Percentiles rank a stretch among this genome's conserved stretches.
Evolutionary conservation across 345 rosid genomes (phyloP).

Genomic region (Lepidium sativum): DNA sequence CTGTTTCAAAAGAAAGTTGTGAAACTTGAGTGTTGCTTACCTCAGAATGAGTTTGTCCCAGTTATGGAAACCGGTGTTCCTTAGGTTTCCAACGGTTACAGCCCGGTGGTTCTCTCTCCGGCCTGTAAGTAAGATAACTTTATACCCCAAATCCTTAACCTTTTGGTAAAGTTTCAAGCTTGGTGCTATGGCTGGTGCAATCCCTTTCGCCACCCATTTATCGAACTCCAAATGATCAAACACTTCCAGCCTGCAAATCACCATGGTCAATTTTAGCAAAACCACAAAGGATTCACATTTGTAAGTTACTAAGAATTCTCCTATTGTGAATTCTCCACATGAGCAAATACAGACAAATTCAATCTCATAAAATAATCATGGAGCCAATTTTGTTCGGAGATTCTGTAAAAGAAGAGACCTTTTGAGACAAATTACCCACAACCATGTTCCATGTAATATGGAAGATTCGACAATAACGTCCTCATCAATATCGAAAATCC

Average conservation of each 20-base stretch:
- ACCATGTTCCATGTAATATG: slow-evolving; percentile 61
- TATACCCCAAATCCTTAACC: slow-evolving; percentile 54
- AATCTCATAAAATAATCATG: not conserved
- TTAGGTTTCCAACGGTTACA: slow-evolving; percentile 53
- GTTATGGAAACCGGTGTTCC: slow-evolving; percentile 48
- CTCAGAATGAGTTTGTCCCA: slow-evolving; percentile 93
- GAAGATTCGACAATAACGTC: slow-evolving; percentile 85
- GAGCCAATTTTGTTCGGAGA: too few relatives aligned
- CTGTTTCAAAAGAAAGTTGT: too few relatives aligned
- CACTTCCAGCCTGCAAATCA: slow-evolving; percentile 50
- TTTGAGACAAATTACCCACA: slow-evolving; percentile 46
- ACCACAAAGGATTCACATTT: not conserved
- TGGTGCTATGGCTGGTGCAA: slow-evolving; percentile 60
- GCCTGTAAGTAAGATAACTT: slow-evolving; percentile 71
- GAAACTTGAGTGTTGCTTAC: slow-evolving; percentile 27
- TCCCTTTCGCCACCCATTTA: slow-evolving; percentile 71
- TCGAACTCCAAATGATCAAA: slow-evolving; percentile 56
- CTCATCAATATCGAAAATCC: slow-evolving; percentile 91
- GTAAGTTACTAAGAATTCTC: too few relatives aligned
- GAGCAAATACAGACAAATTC: not conserved
- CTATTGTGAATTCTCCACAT: not conserved
- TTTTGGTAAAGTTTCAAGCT: slow-evolving; percentile 66
- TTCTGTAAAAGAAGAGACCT: not conserved
- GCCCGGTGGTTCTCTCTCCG: slow-evolving; percentile 53
- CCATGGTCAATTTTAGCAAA: not conserved